Base-by-base conservation (phyloP, 345 rosid genomes). In the Euphorbia lathyris region DNA sequence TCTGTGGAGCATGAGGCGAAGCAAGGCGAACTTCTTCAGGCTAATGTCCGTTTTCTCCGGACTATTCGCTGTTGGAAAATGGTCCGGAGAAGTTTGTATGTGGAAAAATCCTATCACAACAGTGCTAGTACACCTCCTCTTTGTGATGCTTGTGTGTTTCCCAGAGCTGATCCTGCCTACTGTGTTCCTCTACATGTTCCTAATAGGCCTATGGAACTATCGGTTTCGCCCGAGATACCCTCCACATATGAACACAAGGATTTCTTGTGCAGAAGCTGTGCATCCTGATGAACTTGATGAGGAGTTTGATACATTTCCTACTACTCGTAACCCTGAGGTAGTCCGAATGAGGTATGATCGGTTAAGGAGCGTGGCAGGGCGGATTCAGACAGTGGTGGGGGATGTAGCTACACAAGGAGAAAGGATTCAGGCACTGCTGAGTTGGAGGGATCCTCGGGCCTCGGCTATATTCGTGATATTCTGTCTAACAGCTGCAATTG, bases 1-100 rank as follows among this genome's bases (percentile, higher is more conserved):
- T 66, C 72, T 76, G 36, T 76, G 79, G 79, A 76, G 79, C 71
- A 76, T 76, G 79, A 66, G 79, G 75, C 75, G 79, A 47, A 76
- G 79, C 68, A 76, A 76, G 59, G 79, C 79, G 43, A 76, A 76
- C 72, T 71, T 76, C 64, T 71, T 51, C 68, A 71, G 79, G 68
- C 58, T 76, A 63, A 71, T 76, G 75, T 40, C 79, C 4, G 79
- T 76, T 30, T 71, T 76, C 64, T 66, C 75, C 1, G 72, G 75
- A 45, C 22, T 76, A 25, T 16, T 76, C 26, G 38, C 79, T 9
- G 72, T 61, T 23, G 64, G 72, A 22, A 76, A 53, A 42, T 76
- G 79, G 79, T 71, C 66, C 16, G 72, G 75, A n/a, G 79, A 71
- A 52, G 75, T 76, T 22, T 71, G 72, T 72, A 65, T 30, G 72